Evolutionary conservation across 2,329 filamentous ascomycete genomes (phyloP).

Genomic region (Microdochium bolleyi): DNA sequence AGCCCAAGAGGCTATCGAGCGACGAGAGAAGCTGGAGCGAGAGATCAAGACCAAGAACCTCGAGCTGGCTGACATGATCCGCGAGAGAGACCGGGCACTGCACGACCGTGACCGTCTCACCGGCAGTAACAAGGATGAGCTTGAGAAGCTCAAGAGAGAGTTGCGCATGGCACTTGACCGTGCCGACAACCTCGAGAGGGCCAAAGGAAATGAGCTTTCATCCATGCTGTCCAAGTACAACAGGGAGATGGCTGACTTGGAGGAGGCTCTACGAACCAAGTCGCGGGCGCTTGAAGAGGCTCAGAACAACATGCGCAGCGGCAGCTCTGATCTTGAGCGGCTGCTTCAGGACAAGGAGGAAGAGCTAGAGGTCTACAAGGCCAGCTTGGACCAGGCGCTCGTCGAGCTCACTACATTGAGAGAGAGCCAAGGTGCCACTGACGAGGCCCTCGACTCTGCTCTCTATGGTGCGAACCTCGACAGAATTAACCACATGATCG

Average conservation of each 20-base stretch:
- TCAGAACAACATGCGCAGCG: slow-evolving; percentile 68
- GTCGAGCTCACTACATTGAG: slow-evolving; percentile 86
- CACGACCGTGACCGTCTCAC: slow-evolving; percentile 86
- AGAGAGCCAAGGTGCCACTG: slow-evolving; percentile 65
- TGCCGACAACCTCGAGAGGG: slow-evolving; percentile 84
- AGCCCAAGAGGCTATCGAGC: slow-evolving; percentile 92
- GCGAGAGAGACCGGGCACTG: slow-evolving; percentile 85
- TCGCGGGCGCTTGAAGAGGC: slow-evolving; percentile 79
- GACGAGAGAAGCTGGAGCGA: slow-evolving; percentile 87
- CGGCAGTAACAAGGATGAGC: slow-evolving; percentile 83
- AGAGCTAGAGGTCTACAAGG: slow-evolving; percentile 96
- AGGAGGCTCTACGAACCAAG: slow-evolving; percentile 86
- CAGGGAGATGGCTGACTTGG: slow-evolving; percentile 91
- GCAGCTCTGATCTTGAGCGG: slow-evolving; percentile 77
- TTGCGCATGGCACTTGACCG: slow-evolving; percentile 85
- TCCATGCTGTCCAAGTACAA: slow-evolving; percentile 95
- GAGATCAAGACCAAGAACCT: slow-evolving; percentile 99
- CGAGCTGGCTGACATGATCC: slow-evolving; percentile 97
- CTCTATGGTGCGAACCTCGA: slow-evolving; percentile 78
- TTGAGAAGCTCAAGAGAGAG: slow-evolving; percentile 92
- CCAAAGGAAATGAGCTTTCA: slow-evolving; percentile 91
- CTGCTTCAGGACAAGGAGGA: slow-evolving; percentile 91
- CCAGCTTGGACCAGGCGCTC: slow-evolving; percentile 92
- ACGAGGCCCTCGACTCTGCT: slow-evolving; percentile 77
- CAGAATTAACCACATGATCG: slow-evolving; percentile 96